These are phyloP conservation scores for Paradendryphiella salina DNA, from an alignment of 2,329 filamentous ascomycete species.

Conservation along the genomic window DNA sequence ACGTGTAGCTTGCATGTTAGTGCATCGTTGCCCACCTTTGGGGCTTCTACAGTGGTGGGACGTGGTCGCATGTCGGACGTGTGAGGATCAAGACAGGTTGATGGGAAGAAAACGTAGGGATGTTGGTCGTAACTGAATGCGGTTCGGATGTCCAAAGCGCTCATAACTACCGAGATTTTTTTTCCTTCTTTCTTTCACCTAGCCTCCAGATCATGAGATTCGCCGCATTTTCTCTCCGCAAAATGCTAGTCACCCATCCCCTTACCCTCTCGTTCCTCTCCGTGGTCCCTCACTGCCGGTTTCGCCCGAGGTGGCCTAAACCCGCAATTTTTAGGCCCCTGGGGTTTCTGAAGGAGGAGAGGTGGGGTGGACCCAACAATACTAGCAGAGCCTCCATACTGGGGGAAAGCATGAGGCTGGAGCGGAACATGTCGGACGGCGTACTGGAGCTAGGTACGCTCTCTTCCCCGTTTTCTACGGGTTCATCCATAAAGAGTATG, in stretches of 20 bases:
- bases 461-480: constrained; percentile 1
- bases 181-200: not conserved
- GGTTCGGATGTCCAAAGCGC: no score
- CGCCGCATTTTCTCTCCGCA: not conserved
- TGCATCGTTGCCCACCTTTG: not conserved
- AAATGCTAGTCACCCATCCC: not conserved
- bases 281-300: not conserved
- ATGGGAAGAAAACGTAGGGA: not conserved
- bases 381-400: constrained; percentile 1
- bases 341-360: not conserved
- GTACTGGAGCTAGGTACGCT: constrained; percentile 12
- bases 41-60: not conserved
- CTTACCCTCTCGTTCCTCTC: not conserved
- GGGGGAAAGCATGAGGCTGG: constrained; percentile 1
- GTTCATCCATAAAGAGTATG: constrained; percentile 7
- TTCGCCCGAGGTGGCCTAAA: constrained; percentile 1
- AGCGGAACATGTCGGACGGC: constrained; percentile 11
- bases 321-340: not conserved
- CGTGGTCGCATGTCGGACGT: not conserved
- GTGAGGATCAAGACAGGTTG: not conserved
- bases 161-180: not conserved
- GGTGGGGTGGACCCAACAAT: not conserved
- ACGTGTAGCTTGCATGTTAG: not conserved
- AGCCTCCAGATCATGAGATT: not conserved
- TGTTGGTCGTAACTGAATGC: no score